A percentile compares a stretch with the other conserved stretches of the same genome.
phyloP scores from a whole-genome alignment of 139 green algal genomes.

The Yamagishiella unicocca region DNA sequence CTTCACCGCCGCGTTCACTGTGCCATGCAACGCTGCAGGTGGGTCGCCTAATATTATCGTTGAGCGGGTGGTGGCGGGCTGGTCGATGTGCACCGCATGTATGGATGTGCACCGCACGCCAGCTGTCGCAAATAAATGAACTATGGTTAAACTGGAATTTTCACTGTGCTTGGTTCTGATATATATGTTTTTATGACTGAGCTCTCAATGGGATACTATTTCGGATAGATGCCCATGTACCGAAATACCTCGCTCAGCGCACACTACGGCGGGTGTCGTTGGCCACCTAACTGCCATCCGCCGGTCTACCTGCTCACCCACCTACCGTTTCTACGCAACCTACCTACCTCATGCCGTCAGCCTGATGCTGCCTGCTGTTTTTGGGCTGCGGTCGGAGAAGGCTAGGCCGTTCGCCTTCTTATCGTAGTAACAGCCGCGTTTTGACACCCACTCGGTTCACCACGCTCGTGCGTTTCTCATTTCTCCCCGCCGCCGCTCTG shows the following conservation, averaged over 20 bases:
- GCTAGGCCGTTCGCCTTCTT: neutral
- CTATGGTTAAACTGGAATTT: neutral
- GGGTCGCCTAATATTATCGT: neutral
- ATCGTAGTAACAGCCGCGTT: neutral
- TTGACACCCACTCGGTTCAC: neutral
- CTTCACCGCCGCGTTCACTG: neutral
- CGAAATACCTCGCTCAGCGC: neutral
- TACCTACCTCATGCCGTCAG: too few relatives aligned
- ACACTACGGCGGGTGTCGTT: neutral
- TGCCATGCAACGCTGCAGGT: conserved; percentile 10
- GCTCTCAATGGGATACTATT: neutral
- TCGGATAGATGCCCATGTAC: neutral
- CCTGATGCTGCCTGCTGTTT: too few relatives aligned
- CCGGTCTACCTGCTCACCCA: too few relatives aligned
- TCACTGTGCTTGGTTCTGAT: neutral
- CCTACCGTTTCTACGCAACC: too few relatives aligned
- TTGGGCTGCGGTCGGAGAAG: too few relatives aligned
- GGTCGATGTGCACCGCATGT: neutral
- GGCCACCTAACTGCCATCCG: too few relatives aligned
- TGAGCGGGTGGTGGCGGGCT: neutral
- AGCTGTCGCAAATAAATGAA: neutral
- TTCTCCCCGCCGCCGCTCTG: too few relatives aligned
- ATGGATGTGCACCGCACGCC: neutral
- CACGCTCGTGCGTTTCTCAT: neutral
- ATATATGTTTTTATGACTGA: neutral